These are phyloP conservation scores for Phaseolus lunatus DNA, from an alignment of 306 rosid species.

Conservation along the genomic window DNA sequence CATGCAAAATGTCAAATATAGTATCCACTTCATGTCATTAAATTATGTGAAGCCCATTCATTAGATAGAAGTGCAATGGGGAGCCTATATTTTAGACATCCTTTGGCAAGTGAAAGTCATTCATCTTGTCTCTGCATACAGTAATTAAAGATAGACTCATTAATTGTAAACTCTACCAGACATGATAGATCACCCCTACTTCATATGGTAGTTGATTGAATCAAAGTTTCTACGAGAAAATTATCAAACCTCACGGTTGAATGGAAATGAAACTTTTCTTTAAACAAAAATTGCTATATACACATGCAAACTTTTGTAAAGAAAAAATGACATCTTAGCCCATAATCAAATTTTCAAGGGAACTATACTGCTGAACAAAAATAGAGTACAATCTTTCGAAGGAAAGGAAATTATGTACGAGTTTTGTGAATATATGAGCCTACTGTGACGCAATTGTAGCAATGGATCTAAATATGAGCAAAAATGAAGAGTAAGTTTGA, in stretches of 20 bases:
- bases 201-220: conserved; percentile 19
- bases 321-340: background rate
- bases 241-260: conserved; percentile 17
- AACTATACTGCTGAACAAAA: background rate
- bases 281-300: background rate
- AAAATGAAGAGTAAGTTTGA: conserved; percentile 17
- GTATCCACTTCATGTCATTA: background rate
- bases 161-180: conserved; percentile 12
- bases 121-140: background rate
- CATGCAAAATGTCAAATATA: background rate
- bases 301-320: background rate
- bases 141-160: conserved; percentile 12
- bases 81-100: conserved; percentile 10
- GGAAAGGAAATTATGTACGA: background rate
- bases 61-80: background rate
- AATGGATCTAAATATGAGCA: background rate
- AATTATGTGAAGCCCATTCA: background rate
- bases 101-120: conserved; percentile 10
- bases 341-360: background rate
- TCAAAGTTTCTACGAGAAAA: background rate
- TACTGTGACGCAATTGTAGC: background rate
- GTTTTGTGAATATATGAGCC: background rate
- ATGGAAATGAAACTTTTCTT: conserved; percentile 7
- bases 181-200: background rate
- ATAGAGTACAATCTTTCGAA: background rate